Conservation (phyloP, 2,329 filamentous ascomycete species). For the Aspergillus viridinutans region DNA sequence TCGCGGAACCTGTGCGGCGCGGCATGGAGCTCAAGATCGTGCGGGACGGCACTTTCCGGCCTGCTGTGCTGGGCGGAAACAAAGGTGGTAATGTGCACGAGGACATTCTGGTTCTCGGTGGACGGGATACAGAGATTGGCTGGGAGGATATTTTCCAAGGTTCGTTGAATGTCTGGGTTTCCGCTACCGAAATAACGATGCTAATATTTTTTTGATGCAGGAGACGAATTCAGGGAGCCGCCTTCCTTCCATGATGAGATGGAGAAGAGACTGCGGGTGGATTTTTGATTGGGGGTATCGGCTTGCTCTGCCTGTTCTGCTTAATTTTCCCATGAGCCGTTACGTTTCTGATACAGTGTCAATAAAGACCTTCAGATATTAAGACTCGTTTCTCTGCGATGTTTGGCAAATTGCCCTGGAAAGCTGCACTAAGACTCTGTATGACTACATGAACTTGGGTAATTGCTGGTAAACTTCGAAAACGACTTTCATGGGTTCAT, state of each 20-base stretch:
- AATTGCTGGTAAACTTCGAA: neutral
- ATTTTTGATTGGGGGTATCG: constrained; percentile 25
- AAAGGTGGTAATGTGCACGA: constrained; percentile 67
- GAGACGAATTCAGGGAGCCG: constrained; percentile 65
- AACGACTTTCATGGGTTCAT: neutral
- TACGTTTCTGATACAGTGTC: constrained; percentile 1
- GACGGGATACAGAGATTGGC: constrained; percentile 68
- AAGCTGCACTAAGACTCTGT: neutral
- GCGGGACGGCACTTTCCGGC: constrained; percentile 68
- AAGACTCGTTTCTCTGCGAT: neutral
- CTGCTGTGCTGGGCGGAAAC: constrained; percentile 61
- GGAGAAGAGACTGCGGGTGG: constrained; percentile 86
- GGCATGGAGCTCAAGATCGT: constrained; percentile 95
- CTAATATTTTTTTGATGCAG: constrained; percentile 28
- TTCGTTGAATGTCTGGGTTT: constrained; percentile 29
- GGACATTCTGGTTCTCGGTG: constrained; percentile 69
- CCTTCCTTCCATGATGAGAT: constrained; percentile 86
- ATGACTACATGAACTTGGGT: neutral
- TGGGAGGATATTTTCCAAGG: constrained; percentile 95
- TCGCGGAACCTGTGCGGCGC: constrained; percentile 85
- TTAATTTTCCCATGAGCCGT: constrained; percentile 2
- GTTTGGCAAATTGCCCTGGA: neutral
- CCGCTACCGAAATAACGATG: constrained; percentile 1
- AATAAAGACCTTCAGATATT: neutral
- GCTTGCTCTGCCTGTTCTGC: constrained; percentile 1